These are phyloP conservation scores for Colletotrichum eremochloae DNA, from an alignment of 2,329 filamentous ascomycete genomes.

Conservation along the genomic window DNA sequence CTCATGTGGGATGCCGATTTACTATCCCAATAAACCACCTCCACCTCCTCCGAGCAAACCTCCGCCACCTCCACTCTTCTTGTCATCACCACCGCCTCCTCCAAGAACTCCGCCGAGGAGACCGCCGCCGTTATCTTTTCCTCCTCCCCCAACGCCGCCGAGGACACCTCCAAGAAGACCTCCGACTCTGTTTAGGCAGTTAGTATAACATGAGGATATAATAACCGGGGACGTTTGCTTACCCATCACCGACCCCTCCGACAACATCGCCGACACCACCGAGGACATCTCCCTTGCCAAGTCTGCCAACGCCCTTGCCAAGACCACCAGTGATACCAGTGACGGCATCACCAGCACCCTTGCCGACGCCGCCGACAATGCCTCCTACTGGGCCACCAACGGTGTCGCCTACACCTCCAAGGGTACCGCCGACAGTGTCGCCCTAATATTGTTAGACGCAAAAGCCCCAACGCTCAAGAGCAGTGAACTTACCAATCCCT, in stretches of 20 bases:
- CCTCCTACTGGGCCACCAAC: constrained; percentile 35
- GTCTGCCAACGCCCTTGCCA: constrained; percentile 35
- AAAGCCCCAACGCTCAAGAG: too few species aligned
- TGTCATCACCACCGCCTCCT: constrained; percentile 18
- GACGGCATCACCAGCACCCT: constrained; percentile 34
- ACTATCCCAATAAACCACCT: constrained; percentile 1
- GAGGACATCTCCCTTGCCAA: constrained; percentile 31
- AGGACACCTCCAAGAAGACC: constrained; percentile 35
- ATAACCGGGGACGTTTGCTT: background rate
- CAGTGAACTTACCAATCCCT: constrained; percentile 29
- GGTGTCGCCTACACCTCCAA: constrained; percentile 35
- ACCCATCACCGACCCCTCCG: constrained; percentile 37
- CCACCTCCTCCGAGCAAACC: constrained; percentile 24
- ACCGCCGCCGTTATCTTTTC: constrained; percentile 12
- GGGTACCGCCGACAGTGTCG: constrained; percentile 34
- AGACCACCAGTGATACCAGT: constrained; percentile 35
- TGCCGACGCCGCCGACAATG: constrained; percentile 37
- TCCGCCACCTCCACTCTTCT: constrained; percentile 18
- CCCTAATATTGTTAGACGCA: constrained; percentile 22
- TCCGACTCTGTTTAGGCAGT: constrained; percentile 1
- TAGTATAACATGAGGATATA: background rate
- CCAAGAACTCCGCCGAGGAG: constrained; percentile 32
- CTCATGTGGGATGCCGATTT: accelerated
- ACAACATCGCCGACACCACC: constrained; percentile 36
- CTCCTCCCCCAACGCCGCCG: constrained; percentile 22